A percentile compares a stretch with the other conserved stretches of the same genome.
phyloP scores from a whole-genome alignment of 306 rosid genomes.

The Vicia sativa region DNA sequence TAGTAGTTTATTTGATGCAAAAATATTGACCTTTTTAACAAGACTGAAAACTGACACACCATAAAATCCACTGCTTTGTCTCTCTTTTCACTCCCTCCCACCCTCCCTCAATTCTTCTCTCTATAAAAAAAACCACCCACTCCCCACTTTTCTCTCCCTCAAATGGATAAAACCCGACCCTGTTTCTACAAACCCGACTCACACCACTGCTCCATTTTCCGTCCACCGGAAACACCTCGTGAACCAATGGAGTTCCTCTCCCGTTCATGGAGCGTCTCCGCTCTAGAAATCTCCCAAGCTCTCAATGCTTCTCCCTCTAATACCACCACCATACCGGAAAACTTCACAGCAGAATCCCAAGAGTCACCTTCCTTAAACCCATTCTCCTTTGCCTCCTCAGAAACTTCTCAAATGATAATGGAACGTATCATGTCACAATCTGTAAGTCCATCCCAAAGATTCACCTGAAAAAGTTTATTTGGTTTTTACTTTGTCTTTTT shows the following conservation, averaged over 20 bases:
- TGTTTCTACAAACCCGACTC: slow-evolving; percentile 61
- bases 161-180: slow-evolving; percentile 50
- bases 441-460: slow-evolving; percentile 42
- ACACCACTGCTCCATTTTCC: slow-evolving; percentile 42
- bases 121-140: slow-evolving; percentile 39
- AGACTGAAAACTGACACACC: slow-evolving; percentile 32
- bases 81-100: slow-evolving; percentile 23
- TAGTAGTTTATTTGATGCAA: slow-evolving; percentile 21
- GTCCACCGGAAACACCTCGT: slow-evolving; percentile 73
- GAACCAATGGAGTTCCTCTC: slow-evolving; percentile 94
- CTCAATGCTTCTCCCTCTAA: slow-evolving; percentile 53
- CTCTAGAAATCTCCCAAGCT: slow-evolving; percentile 78
- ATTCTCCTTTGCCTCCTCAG: slow-evolving; percentile 78
- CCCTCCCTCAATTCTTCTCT: slow-evolving; percentile 6
- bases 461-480: too few relatives aligned
- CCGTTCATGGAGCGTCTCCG: slow-evolving; percentile 90
- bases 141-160: background rate
- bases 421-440: slow-evolving; percentile 94
- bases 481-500: background rate
- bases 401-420: slow-evolving; percentile 90
- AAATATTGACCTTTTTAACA: slow-evolving; percentile 27
- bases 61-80: slow-evolving; percentile 48
- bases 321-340: slow-evolving; percentile 56
- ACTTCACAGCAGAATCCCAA: slow-evolving; percentile 58
- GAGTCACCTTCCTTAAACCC: slow-evolving; percentile 75